Base-by-base conservation (phyloP, 768 basidiomycete genomes). In the Mycena galericulata region DNA sequence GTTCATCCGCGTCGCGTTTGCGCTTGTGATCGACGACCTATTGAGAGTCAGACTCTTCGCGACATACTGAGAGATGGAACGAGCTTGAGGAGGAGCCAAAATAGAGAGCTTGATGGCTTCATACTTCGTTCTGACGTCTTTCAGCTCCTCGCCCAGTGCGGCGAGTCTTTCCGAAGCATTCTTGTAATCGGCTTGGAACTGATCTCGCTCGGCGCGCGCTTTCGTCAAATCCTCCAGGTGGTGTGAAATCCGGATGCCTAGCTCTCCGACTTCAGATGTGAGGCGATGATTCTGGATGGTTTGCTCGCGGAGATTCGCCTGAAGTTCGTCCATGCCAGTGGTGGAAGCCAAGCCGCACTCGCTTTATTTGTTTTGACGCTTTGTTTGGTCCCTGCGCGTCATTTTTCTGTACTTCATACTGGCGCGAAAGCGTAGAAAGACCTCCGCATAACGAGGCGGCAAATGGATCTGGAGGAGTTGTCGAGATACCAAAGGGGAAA, bases 201-300 rank as follows among this genome's bases (percentile, higher is more conserved):
- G 61, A 53, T 62, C 61, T 62, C 61, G 36, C 49, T 62, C 61
- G 20, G 36, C 57, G 26, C 36, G 27, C 26, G 47, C 60, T 47
- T 50, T 50, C 1, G 61, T 2, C 38, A 62, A 26, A 62, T 62
- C 61, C 50, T 62, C 61, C 40, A 32, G 10, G n/a, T 43, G n/a
- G 50, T 62, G 61, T 18, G 50, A 51, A 3, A 53, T 62, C 15
- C 49, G 41, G 50, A 51, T 51, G n/a, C 53, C 40, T 27, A 62
- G 38, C 38, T 62, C 61, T 3, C 61, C 61, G 36, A 62, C 36
- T 62, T 62, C 17, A 17, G 61, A 51, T 18, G 51, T 38, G 20
- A 62, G 49, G 12, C 61, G 49, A 34, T 62, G 61, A 38, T 62
- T 62, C 50, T 53, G 61, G 12, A 62, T 62, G 5, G 50, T 32